A percentile compares a stretch with the other conserved stretches of the same genome.
Conservation (phyloP, 257 asterid species). For the Solanum chmielewskii region DNA sequence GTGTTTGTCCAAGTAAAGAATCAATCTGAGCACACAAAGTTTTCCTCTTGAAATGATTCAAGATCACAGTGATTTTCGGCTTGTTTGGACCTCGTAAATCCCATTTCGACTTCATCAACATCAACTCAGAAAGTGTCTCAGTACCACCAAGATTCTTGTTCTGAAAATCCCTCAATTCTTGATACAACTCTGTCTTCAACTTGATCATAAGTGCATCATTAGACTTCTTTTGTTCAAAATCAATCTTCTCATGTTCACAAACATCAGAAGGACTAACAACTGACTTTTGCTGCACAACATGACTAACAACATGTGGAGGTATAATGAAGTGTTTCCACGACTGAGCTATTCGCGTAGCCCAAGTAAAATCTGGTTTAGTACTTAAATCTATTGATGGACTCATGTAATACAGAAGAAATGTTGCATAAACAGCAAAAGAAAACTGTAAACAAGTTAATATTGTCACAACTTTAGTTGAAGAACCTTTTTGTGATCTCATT, state of each 20-base stretch:
- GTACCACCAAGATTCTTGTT: conserved; percentile 30
- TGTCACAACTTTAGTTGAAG: conserved; percentile 42
- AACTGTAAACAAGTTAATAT: conserved; percentile 68
- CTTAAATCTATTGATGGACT: conserved; percentile 61
- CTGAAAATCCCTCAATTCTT: conserved; percentile 53
- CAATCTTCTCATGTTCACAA: conserved; percentile 68
- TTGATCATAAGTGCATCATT: conserved; percentile 63
- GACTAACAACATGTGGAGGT: conserved; percentile 40
- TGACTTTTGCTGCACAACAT: conserved; percentile 11
- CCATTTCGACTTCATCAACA: conserved; percentile 77
- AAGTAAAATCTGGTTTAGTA: conserved; percentile 58
- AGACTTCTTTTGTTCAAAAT: conserved; percentile 73
- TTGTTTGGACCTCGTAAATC: conserved; percentile 20
- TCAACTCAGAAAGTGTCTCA: conserved; percentile 45
- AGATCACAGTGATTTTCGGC: conserved; percentile 61
- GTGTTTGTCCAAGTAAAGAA: conserved; percentile 65
- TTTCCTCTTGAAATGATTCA: conserved; percentile 86
- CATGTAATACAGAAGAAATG: conserved; percentile 68
- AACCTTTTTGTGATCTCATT: conserved; percentile 21
- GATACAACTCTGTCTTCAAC: conserved; percentile 60
- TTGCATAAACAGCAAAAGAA: conserved; percentile 80
- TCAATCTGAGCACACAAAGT: conserved; percentile 81
- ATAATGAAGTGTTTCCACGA: conserved; percentile 59
- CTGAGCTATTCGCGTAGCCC: conserved; percentile 57
- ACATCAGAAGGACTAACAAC: conserved; percentile 19